Conservation (phyloP, 164 flowering plant genomes). For the Vitis cinerea region DNA sequence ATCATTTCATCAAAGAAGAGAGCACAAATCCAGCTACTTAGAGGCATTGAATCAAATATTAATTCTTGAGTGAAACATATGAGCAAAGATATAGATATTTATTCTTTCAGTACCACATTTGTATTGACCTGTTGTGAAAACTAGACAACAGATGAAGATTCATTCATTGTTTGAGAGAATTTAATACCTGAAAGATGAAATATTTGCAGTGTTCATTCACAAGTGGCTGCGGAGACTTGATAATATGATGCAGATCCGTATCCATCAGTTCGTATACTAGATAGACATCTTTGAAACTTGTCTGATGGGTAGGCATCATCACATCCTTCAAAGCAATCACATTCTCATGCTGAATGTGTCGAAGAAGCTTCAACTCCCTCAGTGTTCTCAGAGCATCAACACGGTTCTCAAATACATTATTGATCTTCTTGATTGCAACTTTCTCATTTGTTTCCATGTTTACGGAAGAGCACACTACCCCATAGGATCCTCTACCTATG, state of each 20-base stretch:
- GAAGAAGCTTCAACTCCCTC: constrained; percentile 42
- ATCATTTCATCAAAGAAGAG: no score
- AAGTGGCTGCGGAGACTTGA: constrained; percentile 43
- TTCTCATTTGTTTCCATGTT: constrained; percentile 41
- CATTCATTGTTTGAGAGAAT: neutral
- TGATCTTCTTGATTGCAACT: constrained; percentile 54
- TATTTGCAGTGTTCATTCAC: constrained; percentile 51
- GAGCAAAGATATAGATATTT: no score
- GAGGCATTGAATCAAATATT: no score
- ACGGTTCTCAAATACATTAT: constrained; percentile 39
- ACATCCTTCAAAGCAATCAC: constrained; percentile 56
- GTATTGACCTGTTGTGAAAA: no score
- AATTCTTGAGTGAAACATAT: no score
- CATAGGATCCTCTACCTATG: constrained; percentile 43
- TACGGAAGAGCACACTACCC: constrained; percentile 47
- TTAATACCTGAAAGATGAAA: constrained; percentile 35
- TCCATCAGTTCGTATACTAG: constrained; percentile 55
- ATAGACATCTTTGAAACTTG: constrained; percentile 34
- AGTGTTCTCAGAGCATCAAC: constrained; percentile 46
- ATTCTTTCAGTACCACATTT: no score
- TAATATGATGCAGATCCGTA: constrained; percentile 53
- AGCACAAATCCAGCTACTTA: no score
- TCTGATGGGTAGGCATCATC: constrained; percentile 35
- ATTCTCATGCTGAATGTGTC: constrained; percentile 42
- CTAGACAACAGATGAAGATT: no score